Base-by-base conservation (phyloP, 2,329 filamentous ascomycete genomes). In the Venturia carpophila region DNA sequence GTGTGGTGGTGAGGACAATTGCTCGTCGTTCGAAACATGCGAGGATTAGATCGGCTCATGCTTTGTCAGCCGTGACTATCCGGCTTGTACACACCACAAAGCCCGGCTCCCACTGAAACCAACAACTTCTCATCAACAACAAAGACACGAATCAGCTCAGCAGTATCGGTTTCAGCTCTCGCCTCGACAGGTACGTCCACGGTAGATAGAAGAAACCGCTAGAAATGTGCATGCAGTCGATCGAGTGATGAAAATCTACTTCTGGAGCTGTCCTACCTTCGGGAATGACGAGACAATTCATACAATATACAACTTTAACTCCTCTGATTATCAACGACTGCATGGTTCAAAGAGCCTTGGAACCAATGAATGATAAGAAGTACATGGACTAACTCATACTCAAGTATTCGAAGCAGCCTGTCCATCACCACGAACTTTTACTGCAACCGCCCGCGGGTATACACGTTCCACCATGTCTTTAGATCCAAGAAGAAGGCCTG, bases 241-340 rank as follows among this genome's bases (percentile, higher is more conserved):
- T 43, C 39, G 34, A 60, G 78, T 84, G 84, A 87, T 87, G 84
- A 86, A 74, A 72, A 71, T 71, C 73, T 73, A 73, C 52, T 88
- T 90, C 90, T 90, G 87, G 87, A 90, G 87, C 87, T 90, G 87
- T 90, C 87, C 86, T 74, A 64, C 63, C 39, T 45, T 27, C 34
- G 71, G 75, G 72, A 67, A 77, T 87, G 85, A 80, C 83, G 87
- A 89, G 79, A 82, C 52, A 37, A 58, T 34, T 79, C 69, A 72
- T 71, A 74, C 71, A 63, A 49, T 63, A 63, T 55, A 55, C 62
- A 52, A 47, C 41, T 47, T 43, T 45, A 61, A 61, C 60, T 42
- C 42, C 37, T 61, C 60, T 61, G 60, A 61, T 10, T 19, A 58
- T 42, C 39, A 27, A 30, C 37, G 60, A 63, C 42, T 47, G 45